Evolutionary conservation across 768 basidiomycete species (phyloP).

Genomic region (Mycena belliarum): DNA sequence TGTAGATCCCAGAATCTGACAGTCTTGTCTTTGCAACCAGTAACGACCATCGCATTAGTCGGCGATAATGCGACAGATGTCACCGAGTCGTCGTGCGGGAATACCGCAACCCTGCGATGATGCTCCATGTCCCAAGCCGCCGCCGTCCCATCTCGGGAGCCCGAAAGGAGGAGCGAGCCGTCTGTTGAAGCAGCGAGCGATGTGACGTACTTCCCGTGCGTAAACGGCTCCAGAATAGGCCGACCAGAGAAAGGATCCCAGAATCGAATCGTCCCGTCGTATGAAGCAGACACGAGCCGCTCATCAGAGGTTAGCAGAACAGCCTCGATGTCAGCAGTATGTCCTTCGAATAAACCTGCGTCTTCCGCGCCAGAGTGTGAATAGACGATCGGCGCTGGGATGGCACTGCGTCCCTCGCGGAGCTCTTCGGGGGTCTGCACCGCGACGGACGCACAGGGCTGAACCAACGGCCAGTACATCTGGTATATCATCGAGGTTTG

Average conservation of each 20-base stretch:
- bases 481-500: constrained; percentile 6
- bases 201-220: constrained; percentile 3
- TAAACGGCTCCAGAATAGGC: not conserved
- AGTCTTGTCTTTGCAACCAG: constrained; percentile 3
- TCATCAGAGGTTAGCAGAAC: constrained; percentile 1
- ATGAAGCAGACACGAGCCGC: constrained; percentile 8
- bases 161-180: constrained; percentile 6
- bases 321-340: constrained; percentile 1
- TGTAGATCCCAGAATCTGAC: constrained; percentile 17
- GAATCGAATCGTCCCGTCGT: constrained; percentile 13
- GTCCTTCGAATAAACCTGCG: constrained; percentile 3
- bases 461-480: not conserved
- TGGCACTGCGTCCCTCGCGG: not conserved
- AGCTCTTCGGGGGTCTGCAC: constrained; percentile 3
- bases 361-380: not conserved
- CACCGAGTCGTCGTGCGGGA: constrained; percentile 2
- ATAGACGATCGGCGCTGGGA: not conserved
- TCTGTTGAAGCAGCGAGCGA: constrained; percentile 14
- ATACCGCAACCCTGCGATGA: not conserved
- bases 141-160: constrained; percentile 2
- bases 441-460: not conserved
- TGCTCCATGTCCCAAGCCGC: constrained; percentile 12
- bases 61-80: constrained; percentile 21
- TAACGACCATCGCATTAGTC: not conserved
- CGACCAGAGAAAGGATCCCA: constrained; percentile 7